Evolutionary conservation across 1,284 basidiomycete species (phyloP).

Genomic region (Xerocomus nothofagi): DNA sequence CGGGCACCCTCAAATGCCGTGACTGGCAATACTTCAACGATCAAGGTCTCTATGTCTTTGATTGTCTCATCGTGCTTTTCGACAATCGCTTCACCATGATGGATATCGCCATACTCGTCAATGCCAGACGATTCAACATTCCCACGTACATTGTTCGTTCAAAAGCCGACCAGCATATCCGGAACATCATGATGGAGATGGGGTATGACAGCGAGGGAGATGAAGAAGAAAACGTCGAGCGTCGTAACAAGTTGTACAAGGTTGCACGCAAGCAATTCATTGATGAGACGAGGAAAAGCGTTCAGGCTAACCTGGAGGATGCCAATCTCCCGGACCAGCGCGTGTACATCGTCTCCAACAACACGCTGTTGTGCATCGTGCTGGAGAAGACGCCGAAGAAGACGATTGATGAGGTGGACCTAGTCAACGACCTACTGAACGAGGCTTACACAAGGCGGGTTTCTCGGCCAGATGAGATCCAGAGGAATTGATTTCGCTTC

Average conservation of each 20-base stretch:
- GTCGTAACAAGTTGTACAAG: too few species aligned
- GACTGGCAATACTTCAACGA: conserved; percentile 41
- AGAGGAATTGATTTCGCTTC: background rate
- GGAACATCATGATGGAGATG: conserved; percentile 33
- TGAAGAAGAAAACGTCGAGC: conserved; percentile 15
- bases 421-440: too few species aligned
- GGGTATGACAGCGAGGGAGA: conserved; percentile 26
- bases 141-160: conserved; percentile 40
- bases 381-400: conserved; percentile 24
- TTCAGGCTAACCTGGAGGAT: conserved; percentile 30
- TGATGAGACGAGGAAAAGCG: conserved; percentile 28
- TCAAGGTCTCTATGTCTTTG: conserved; percentile 40
- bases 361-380: conserved; percentile 20
- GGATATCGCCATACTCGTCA: conserved; percentile 33
- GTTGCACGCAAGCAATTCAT: conserved; percentile 26
- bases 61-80: conserved; percentile 35
- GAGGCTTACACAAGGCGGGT: background rate
- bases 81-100: conserved; percentile 36
- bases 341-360: conserved; percentile 35
- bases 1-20: conserved; percentile 34
- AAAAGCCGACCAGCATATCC: conserved; percentile 37
- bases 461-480: too few species aligned
- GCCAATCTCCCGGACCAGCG: conserved; percentile 32
- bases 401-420: conserved; percentile 35
- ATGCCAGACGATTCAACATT: conserved; percentile 35